Base-by-base conservation (phyloP, 164 flowering plant genomes). In the Platanus orientalis region DNA sequence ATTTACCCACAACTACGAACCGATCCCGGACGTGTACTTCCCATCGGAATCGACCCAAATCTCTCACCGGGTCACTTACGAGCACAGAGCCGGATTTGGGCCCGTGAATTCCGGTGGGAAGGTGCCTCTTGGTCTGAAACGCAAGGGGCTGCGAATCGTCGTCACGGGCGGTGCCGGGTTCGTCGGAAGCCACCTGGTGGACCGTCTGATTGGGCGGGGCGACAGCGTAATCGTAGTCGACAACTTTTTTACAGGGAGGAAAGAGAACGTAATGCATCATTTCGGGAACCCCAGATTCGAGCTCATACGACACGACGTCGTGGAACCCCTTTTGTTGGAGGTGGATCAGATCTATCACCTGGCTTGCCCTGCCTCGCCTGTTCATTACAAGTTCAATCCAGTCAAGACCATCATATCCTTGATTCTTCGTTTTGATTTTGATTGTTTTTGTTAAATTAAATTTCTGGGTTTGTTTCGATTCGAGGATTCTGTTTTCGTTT, bases 341-440 rank as follows among this genome's bases (percentile, higher is more conserved):
- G 97, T 91, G n/a, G 97, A 91, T 69, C 96, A 91, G 92, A 88
- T 88, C 88, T 88, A 86, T 71, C 97, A 91, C 52, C 81, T 91
- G 4, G 97, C 97, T 3, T 91, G 97, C 66, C 97, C 97, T 12
- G 97, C 96, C 0, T 89, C 94, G 1, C 96, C 96, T 0, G 96
- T 91, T 6, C 97, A 91, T 67, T 91, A 91, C 80, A 91, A 91
- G 71, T 85, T 85, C 86, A 91, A 91, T 67, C 97, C 97, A 11
- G 96, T 91, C 80, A 91, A 91, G 78, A 91, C 97, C 3, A 91
- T 91, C 65, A 89, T 87, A 89, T 89, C 93, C 89, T 83, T 82
- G 55, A 51, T 30, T 30, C 19, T 17, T 21, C 17, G n/a, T n/a
- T 34, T 10, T 34, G 39, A 5, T 5, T 34, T 5, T 1, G n/a